Conservation (phyloP, 2,329 filamentous ascomycete species). For the Dryadomyces sulphureus region DNA sequence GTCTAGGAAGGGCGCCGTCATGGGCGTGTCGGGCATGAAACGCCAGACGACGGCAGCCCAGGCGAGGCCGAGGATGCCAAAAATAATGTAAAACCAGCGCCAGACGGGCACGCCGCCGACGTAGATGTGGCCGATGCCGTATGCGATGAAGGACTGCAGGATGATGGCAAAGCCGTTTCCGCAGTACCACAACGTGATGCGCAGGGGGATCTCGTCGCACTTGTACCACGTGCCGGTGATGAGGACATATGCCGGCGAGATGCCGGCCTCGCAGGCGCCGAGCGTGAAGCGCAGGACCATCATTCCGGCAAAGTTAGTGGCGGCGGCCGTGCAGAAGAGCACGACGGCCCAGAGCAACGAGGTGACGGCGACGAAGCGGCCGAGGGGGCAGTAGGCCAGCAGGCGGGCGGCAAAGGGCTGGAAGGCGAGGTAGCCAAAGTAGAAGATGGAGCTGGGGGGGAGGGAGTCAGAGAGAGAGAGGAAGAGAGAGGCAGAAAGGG, state of each 20-base stretch:
- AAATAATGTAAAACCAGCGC: conserved; percentile 18
- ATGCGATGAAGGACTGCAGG: conserved; percentile 22
- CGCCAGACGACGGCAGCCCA: conserved; percentile 9
- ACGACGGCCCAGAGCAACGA: conserved; percentile 6
- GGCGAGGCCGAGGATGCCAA: conserved; percentile 14
- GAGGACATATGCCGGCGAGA: conserved; percentile 17
- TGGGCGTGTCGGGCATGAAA: conserved; percentile 20
- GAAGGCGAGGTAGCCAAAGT: conserved; percentile 5
- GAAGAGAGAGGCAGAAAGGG: too few species aligned
- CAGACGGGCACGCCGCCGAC: conserved; percentile 9
- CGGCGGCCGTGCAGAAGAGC: conserved; percentile 4
- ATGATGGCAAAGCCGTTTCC: conserved; percentile 29
- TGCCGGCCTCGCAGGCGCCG: conserved; percentile 14
- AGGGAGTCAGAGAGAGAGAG: too few species aligned
- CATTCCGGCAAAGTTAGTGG: conserved; percentile 6
- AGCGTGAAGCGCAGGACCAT: conserved; percentile 15
- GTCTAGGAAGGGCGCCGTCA: conserved; percentile 20
- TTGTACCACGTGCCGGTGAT: conserved; percentile 18
- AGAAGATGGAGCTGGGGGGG: conserved; percentile 6
- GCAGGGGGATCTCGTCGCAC: conserved; percentile 22
- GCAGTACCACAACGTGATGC: conserved; percentile 52
- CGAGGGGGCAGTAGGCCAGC: conserved; percentile 5
- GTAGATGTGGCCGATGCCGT: conserved; percentile 20
- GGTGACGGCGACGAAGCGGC: conserved; percentile 4
- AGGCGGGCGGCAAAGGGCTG: conserved; percentile 5